These are phyloP conservation scores for Tolypocladium tundrense DNA, from an alignment of 2,329 filamentous ascomycete species.

Conservation along the genomic window DNA sequence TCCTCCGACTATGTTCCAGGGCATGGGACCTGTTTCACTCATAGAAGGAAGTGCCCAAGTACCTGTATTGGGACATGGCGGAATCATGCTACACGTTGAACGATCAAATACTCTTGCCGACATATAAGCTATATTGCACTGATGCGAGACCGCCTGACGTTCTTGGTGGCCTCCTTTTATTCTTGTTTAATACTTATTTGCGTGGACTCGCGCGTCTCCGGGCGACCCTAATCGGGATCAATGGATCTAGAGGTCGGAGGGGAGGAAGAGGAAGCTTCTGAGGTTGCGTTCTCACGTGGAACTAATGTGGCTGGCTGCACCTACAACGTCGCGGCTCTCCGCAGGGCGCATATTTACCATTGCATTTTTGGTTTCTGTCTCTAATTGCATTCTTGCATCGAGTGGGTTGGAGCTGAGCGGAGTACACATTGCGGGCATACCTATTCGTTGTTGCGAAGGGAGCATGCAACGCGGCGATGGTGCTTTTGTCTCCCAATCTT, in stretches of 20 bases:
- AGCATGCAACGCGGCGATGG: too few relatives aligned
- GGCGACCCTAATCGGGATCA: not conserved
- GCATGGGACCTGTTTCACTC: slow-evolving; percentile 98
- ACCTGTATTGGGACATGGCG: slow-evolving; percentile 1
- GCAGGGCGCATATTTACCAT: not conserved
- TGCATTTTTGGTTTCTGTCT: not conserved
- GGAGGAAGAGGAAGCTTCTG: not conserved
- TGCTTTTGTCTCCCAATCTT: not conserved
- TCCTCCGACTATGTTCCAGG: slow-evolving; percentile 72
- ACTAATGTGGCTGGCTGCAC: not conserved
- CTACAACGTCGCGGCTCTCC: not conserved
- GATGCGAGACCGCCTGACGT: not conserved
- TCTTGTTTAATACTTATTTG: slow-evolving; percentile 3
- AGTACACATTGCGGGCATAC: not conserved
- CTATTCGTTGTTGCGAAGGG: too few relatives aligned
- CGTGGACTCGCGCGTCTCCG: not conserved
- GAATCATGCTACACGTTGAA: not conserved
- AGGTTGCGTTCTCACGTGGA: not conserved
- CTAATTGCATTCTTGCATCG: not conserved
- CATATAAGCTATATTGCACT: not conserved
- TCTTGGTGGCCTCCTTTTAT: not conserved
- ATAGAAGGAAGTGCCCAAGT: slow-evolving; percentile 28
- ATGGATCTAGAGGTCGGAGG: not conserved
- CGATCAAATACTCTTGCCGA: not conserved
- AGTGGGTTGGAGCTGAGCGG: not conserved